Evolutionary conservation across 2,329 filamentous ascomycete species (phyloP), one percentile per base, ranked within the genome.

Genomic region (Hymenoscyphus fructigenus): DNA sequence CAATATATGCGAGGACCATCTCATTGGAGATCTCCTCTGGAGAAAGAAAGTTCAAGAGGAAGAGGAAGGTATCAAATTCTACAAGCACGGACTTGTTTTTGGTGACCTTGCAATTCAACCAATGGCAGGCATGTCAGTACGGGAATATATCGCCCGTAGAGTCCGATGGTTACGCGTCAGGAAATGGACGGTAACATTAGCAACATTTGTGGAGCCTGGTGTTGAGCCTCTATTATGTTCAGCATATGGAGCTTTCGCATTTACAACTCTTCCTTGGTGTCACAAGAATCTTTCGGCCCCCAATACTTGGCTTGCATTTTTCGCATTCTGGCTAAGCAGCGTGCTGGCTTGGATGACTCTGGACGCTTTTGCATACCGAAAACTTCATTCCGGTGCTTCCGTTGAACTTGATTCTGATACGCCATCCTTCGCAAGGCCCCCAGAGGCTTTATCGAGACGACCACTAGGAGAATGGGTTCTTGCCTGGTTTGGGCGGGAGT

Each of bases 1-100:
- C 69, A 96, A 97, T 75, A 98, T 99, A 74, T 99, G 95, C 80
- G 96, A 99, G 76, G 95, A 99, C 75, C 95, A 99, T 74, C 81
- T 97, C 28, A 97, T 99, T 62, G 94, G 94, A 14, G 95, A 99
- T 70, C 80, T 95, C 0, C 83, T 99, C 4, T 99, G 93, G 93
- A 88, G 88, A 63, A 84, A 86, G n/a, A 74, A 79, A 1, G 78
- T 90, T 5, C 83, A 85, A 0, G 84, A 85, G 28, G 72, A 76
- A 59, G 65, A 75, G 29, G 72, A 71, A 4, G 76, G 76, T 6
- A 71, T 76, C 74, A 80, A 72, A 57, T 90, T 86, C 79, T 84
- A 85, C 50, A 96, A 96, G 72, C 95, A 99, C 75, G 91, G 87
- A 5, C 83, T 98, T 64, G 87, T 93, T 0, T 90, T 89, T 74